phyloP scores from a whole-genome alignment of 441 rosid species.

The Populus hybrid region DNA sequence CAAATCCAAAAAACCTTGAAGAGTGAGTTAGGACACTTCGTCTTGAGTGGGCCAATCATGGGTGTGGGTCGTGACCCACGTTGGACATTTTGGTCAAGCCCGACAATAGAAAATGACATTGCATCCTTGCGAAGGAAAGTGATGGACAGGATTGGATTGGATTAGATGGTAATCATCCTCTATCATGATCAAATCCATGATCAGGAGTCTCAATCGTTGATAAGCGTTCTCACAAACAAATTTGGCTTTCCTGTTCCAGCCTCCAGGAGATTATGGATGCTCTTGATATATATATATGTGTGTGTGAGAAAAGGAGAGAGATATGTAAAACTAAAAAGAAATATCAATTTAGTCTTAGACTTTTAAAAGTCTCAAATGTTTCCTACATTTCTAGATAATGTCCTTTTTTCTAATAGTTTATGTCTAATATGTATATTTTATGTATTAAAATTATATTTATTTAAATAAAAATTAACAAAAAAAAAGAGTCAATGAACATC shows the following conservation, averaged over 20 bases:
- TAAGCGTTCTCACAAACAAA: background rate
- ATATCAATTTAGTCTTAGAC: too few relatives aligned
- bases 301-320: too few relatives aligned
- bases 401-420: too few relatives aligned
- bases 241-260: background rate
- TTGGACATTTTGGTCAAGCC: slow-evolving; percentile 1
- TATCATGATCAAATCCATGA: background rate
- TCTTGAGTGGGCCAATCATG: background rate
- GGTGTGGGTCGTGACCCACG: slow-evolving; percentile 6
- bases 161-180: background rate
- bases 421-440: too few relatives aligned
- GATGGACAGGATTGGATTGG: background rate
- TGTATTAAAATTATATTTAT: too few relatives aligned
- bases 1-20: background rate
- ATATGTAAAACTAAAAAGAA: too few relatives aligned
- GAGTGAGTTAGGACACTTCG: background rate
- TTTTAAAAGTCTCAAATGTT: too few relatives aligned
- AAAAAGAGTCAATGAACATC: too few relatives aligned
- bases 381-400: too few relatives aligned
- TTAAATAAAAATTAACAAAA: too few relatives aligned
- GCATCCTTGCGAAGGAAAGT: slow-evolving; percentile 15
- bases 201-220: background rate
- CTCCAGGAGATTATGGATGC: background rate
- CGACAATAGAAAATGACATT: slow-evolving; percentile 3
- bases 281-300: background rate